A percentile compares a stretch with the other conserved stretches of the same genome.
phyloP scores from a whole-genome alignment of 2,329 filamentous ascomycete genomes.

The Fusarium beomiforme region DNA sequence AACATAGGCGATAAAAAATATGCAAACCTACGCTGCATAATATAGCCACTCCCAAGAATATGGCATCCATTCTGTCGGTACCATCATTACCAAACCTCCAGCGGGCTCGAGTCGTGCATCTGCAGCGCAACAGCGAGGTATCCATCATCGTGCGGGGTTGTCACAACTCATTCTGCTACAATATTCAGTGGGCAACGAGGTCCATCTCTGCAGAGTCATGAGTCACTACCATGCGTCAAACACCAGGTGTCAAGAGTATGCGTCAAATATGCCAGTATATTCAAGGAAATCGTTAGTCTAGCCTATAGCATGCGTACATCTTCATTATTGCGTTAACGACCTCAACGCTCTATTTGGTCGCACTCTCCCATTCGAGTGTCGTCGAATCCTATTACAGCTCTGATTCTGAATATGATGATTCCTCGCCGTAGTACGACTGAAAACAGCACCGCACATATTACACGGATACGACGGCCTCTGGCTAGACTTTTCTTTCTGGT shows the following conservation, averaged over 20 bases:
- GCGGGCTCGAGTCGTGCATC: background rate
- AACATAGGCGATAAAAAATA: too few relatives aligned
- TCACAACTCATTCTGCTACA: background rate
- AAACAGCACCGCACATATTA: background rate
- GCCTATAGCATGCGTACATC: too few relatives aligned
- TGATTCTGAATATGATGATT: constrained; percentile 1
- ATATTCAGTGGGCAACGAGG: accelerated
- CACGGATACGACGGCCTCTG: background rate
- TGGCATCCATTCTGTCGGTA: background rate
- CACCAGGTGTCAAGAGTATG: background rate
- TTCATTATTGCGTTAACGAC: background rate
- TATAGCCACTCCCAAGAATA: background rate
- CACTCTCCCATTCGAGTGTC: background rate
- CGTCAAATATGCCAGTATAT: background rate
- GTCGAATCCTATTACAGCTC: background rate
- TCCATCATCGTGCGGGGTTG: background rate
- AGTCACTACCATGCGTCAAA: background rate
- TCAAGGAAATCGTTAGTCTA: background rate
- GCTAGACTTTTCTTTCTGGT: background rate
- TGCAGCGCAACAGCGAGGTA: background rate
- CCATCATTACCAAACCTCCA: background rate
- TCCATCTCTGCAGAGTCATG: background rate
- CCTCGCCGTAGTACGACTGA: background rate
- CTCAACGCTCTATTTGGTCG: background rate
- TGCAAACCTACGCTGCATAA: background rate